These are phyloP conservation scores for Thalia dealbata DNA, from an alignment of 176 grass and related monocot genomes.

Conservation along the genomic window DNA sequence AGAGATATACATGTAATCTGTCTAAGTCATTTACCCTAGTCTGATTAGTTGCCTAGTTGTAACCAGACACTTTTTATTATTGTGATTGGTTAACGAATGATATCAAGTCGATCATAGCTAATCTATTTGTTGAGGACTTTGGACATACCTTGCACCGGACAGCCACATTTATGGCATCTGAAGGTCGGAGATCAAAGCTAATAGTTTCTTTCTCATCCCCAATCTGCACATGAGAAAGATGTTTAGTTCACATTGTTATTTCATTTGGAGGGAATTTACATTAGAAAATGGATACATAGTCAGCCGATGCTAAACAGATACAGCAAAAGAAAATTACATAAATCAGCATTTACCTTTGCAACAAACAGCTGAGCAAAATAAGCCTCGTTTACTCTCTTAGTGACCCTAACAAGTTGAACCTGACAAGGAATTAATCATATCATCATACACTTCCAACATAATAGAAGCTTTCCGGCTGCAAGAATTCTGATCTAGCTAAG, in stretches of 20 bases:
- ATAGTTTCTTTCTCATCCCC: conserved; percentile 7
- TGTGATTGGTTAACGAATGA: no score
- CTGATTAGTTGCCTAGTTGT: no score
- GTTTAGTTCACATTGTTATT: background rate
- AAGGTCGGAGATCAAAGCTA: conserved; percentile 15
- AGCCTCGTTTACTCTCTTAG: conserved; percentile 84
- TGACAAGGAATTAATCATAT: conserved; percentile 21
- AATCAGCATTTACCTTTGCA: conserved; percentile 38
- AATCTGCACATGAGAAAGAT: background rate
- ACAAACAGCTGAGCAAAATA: conserved; percentile 85
- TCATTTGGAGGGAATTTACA: background rate
- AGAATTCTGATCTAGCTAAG: background rate
- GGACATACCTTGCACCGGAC: conserved; percentile 12
- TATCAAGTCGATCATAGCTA: no score
- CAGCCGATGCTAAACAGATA: background rate
- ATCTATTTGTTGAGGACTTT: no score
- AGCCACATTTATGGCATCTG: conserved; percentile 15
- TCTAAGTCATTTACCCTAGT: no score
- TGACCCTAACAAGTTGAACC: conserved; percentile 81
- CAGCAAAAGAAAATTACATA: background rate
- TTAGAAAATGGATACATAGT: background rate
- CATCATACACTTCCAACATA: background rate
- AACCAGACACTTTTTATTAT: no score
- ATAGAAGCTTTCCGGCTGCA: background rate
- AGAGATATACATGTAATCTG: no score